Base-by-base conservation (phyloP, 192 early-diverging fungal genomes). In the Coemansia sp. region DNA sequence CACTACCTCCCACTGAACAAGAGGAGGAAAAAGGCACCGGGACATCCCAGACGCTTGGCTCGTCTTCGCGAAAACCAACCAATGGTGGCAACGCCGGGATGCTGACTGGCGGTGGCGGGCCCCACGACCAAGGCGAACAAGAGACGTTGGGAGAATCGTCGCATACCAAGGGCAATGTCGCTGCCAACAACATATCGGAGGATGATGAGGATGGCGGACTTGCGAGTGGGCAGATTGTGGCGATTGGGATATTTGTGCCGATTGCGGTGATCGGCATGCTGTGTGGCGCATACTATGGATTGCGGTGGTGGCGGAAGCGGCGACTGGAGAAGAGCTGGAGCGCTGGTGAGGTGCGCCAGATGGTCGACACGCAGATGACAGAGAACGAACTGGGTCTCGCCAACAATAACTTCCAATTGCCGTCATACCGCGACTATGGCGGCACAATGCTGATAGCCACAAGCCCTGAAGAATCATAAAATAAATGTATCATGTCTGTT, bases 361-460 rank as follows among this genome's bases (percentile, higher is more conserved):
- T 76, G 15, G 53, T 76, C 17, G 74, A 76, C 12, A 63, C 67
- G 48, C 74, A 76, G n/a, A 66, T 64, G 18, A 65, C 53, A 12
- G 60, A 67, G 4, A 76, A 60, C 36, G 74, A 76, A 38, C 41
- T 62, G 11, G 74, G 74, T 12, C 46, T 50, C 15, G 9, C 24
- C 4, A 27, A 21, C 24, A 43, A 41, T 18, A 69, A 58, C 11
- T 76, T 65, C 22, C 59, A 76, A 0, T 55, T 76, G 8, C 74
- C 74, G 14, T 67, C 59, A 10, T 76, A 76, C 33, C 19, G 74
- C 17, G 58, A 76, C 46, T 68, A 76, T 43, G 60, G 62, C 39
- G 26, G 21, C 19, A 76, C 74, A 19, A 61, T 55, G 68, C 48
- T 76, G n/a, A 60, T 76, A 35, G 74, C 59, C 10, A 61, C 64